Evolutionary conservation across 495 filamentous ascomycete species (phyloP), one percentile per base, ranked within the genome.

Genomic region (Stereocaulon alpinum): DNA sequence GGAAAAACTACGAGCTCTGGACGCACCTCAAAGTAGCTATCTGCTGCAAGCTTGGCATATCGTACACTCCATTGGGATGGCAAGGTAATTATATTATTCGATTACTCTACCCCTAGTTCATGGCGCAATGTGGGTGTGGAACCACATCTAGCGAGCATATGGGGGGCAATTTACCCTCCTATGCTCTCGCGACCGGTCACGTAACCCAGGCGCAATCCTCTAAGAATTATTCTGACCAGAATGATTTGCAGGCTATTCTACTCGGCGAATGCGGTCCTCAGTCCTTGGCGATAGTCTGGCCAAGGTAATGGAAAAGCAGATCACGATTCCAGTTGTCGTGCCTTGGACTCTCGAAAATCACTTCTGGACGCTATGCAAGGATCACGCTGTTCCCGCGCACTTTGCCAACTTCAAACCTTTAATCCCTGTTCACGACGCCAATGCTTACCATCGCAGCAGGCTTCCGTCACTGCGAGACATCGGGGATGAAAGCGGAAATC

Each of bases 281-380:
- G 59, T 71, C 4, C 52, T 48, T 41, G 62, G 61, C 42, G 42
- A 20, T 15, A 59, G 69, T 47, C 37, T 71, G 17, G 32, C 54
- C 24, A 50, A 57, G 7, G 60, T 68, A 3, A 50, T 61, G 43
- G 49, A 55, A 29, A 70, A 68, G 56, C 69, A 70, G 45, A 61
- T 71, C 10, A 71, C 69, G 3, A 65, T 68, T 22, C 69, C 69
- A 40, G 41, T 71, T 4, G 45, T 63, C 20, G 60, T 71, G 27
- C 69, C 69, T 27, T 40, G 27, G 27, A 52, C 47, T 12, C 59
- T 71, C 2, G 67, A 71, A 44, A 49, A 59, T 20, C 60, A 65
- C 41, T 58, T 37, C 5, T 49, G 40, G 15, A 20, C 37, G 0
- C 42, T 60, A 32, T 56, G 47, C 18, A 12, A 44, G 40, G 52